phyloP scores from a whole-genome alignment of 2,329 filamentous ascomycete genomes.

The Fonsecaea pugnacius region DNA sequence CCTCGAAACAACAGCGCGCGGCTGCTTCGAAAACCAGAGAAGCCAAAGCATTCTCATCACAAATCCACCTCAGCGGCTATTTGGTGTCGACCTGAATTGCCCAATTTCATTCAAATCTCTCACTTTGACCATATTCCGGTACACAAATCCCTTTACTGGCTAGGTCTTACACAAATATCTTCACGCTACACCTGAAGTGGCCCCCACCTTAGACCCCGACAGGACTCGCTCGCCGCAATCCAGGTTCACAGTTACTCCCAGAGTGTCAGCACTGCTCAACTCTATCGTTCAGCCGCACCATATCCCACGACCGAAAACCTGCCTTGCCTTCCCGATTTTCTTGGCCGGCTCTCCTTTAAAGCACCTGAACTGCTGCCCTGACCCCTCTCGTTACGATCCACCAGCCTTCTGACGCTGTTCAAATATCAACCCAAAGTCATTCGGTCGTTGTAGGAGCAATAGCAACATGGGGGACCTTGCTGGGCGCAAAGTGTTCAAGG shows the following conservation, averaged over 20 bases:
- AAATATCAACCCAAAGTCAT: not conserved
- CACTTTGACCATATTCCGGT: conserved; percentile 4
- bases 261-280: conserved; percentile 34
- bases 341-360: conserved; percentile 11
- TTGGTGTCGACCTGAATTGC: not conserved
- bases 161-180: conserved; percentile 29
- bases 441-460: conserved; percentile 23
- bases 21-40: conserved; percentile 3
- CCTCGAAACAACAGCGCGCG: conserved; percentile 14
- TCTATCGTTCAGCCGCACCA: conserved; percentile 33
- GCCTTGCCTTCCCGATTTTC: conserved; percentile 12
- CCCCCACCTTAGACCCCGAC: conserved; percentile 29
- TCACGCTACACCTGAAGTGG: conserved; percentile 20
- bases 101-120: conserved; percentile 9
- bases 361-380: conserved; percentile 9
- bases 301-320: conserved; percentile 11
- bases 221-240: conserved; percentile 20
- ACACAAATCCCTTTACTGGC: conserved; percentile 21
- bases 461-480: conserved; percentile 62
- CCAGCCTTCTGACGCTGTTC: not conserved
- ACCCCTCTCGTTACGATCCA: conserved; percentile 1
- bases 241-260: conserved; percentile 15
- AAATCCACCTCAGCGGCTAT: conserved; percentile 21
- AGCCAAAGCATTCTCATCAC: conserved; percentile 2
- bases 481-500: conserved; percentile 93